These are phyloP conservation scores for Trichoderma gamsii DNA, from an alignment of 495 filamentous ascomycete genomes.

Conservation along the genomic window DNA sequence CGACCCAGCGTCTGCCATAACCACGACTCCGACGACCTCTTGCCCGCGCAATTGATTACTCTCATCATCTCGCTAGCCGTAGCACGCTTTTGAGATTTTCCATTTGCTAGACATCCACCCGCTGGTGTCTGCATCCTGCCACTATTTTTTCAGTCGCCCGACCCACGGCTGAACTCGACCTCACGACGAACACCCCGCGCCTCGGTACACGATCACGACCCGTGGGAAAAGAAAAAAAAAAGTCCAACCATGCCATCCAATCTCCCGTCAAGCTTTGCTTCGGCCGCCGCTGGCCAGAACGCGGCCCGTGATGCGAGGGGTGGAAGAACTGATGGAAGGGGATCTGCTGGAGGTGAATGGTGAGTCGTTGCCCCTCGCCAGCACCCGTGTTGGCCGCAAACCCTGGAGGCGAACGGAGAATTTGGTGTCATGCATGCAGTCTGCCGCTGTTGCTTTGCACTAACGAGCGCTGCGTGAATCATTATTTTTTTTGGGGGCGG, in stretches of 20 bases:
- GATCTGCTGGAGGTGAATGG: slow-evolving; percentile 31
- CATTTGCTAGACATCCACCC: neutral
- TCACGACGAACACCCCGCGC: slow-evolving; percentile 8
- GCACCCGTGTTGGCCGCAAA: neutral
- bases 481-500: neutral
- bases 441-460: neutral
- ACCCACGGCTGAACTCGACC: neutral
- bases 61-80: neutral
- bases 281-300: slow-evolving; percentile 70
- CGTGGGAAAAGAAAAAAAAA: neutral
- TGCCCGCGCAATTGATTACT: neutral
- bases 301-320: slow-evolving; percentile 46
- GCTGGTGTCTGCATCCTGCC: neutral
- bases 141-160: neutral
- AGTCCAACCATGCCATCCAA: slow-evolving; percentile 58
- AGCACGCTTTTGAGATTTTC: neutral
- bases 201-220: slow-evolving; percentile 13
- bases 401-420: neutral
- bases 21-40: neutral
- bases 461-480: neutral
- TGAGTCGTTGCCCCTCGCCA: slow-evolving; percentile 23
- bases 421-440: slow-evolving; percentile 1
- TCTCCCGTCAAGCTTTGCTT: slow-evolving; percentile 77
- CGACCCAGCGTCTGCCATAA: slow-evolving; percentile 3
- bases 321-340: slow-evolving; percentile 44